These are phyloP conservation scores for Psilocybe tampanensis DNA, from an alignment of 768 basidiomycete species.

Conservation along the genomic window DNA sequence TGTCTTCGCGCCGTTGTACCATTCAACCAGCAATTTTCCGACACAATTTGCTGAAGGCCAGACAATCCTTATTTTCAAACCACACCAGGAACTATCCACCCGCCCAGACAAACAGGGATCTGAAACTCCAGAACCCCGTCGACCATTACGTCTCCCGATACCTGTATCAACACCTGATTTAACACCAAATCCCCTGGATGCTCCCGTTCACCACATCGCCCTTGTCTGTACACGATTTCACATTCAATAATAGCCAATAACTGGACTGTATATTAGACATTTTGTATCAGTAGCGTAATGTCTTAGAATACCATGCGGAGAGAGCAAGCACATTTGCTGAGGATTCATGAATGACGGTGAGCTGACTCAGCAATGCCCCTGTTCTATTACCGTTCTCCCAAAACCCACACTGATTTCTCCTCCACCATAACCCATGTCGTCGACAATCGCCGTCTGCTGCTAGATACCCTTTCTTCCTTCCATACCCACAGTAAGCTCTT, in stretches of 20 bases:
- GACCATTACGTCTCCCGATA: conserved; percentile 27
- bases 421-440: not conserved
- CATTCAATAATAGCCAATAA: conserved; percentile 11
- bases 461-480: not conserved
- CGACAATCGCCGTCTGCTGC: not conserved
- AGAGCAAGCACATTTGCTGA: not conserved
- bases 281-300: not conserved
- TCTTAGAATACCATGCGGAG: not conserved
- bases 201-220: conserved; percentile 20
- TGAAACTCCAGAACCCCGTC: conserved; percentile 8
- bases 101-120: conserved; percentile 4
- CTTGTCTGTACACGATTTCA: conserved; percentile 37
- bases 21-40: conserved; percentile 23
- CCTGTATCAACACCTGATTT: conserved; percentile 20
- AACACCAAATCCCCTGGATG: conserved; percentile 16
- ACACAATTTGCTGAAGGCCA: conserved; percentile 41
- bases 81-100: conserved; percentile 47
- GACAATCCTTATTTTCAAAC: conserved; percentile 49
- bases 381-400: no score
- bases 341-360: not conserved
- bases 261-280: not conserved
- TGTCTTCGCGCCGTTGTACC: conserved; percentile 24
- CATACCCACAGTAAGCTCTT: not conserved
- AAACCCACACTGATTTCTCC: not conserved
- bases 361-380: conserved; percentile 4